Evolutionary conservation across 768 basidiomycete species (phyloP), one percentile per base, ranked within the genome.

Genomic region (Stropharia rugosoannulata): DNA sequence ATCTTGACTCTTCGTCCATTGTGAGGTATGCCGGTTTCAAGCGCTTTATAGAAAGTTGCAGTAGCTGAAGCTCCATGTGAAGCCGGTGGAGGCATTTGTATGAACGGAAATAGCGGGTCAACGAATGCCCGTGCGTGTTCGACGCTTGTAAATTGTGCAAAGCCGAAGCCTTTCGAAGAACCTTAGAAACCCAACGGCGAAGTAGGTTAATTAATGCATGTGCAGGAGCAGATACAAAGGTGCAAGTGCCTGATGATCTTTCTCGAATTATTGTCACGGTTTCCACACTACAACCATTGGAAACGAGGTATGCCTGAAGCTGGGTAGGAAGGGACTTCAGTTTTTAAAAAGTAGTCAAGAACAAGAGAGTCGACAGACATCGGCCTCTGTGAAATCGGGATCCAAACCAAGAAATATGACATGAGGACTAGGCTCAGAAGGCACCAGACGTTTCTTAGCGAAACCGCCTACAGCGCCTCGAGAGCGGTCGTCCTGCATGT

Each of bases 221-320:
- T 75, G 78, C 75, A 75, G 73, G 73, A 75, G 74, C 73, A 82
- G 70, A 86, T 85, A 85, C 80, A 83, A 89, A 89, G 78, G 76
- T 87, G 85, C 81, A 90, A 90, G 83, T 87, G 87, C 95, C 95
- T 83, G 96, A 89, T 83, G 85, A 82, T 85, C 90, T 90, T 71
- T 98, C 96, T 80, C 91, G 87, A 71, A 98, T 95, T 64, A 98
- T 95, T 65, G 94, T 98, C 66, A 92, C 90, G 56, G 89, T 88
- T 75, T 93, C 90, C 65, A 91, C 78, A 69, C 76, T 82, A 77
- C 85, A 92, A 51, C 86, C 85, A 66, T 87, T 77, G 58, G 81
- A 81, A 62, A 80, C 75, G 63, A 93, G 84, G 72, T 85, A 90
- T 58, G 85, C 83, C 76, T 91, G 87, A 67, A 94, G 81, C 92